Evolutionary conservation across 108 stramenopile genomes (phyloP).

Genomic region (Aurantiochytrium sp.): DNA sequence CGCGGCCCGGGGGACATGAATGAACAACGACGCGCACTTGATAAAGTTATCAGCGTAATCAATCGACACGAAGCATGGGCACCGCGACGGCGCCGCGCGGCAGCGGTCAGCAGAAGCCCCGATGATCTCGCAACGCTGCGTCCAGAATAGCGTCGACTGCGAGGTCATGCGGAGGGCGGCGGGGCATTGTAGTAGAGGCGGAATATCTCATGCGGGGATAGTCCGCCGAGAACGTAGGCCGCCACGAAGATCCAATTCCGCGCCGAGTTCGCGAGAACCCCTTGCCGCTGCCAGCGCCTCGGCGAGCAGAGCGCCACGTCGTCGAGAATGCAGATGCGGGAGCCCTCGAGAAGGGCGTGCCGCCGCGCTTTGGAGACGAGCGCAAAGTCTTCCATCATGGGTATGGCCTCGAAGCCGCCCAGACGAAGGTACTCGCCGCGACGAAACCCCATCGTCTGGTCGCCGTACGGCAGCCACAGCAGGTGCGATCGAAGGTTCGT

Average conservation of each 20-base stretch:
- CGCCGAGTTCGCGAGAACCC: not conserved
- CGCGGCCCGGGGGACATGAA: too few species aligned
- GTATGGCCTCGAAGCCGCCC: not conserved
- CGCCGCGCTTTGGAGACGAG: not conserved
- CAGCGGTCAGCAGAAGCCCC: too few species aligned
- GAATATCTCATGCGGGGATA: not conserved
- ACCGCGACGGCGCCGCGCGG: too few species aligned
- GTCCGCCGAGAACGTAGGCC: not conserved
- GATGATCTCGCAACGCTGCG: too few species aligned
- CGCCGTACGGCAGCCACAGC: slow-evolving; percentile 28
- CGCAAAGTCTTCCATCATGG: slow-evolving; percentile 27
- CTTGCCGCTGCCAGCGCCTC: not conserved
- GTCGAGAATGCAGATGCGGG: not conserved
- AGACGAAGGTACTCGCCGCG: not conserved
- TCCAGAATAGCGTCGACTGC: too few species aligned
- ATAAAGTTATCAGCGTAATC: too few species aligned
- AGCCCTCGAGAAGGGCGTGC: not conserved
- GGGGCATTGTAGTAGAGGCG: not conserved
- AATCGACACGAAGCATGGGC: too few species aligned
- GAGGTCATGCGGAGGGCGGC: too few species aligned
- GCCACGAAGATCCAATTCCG: slow-evolving; percentile 22
- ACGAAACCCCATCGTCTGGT: not conserved
- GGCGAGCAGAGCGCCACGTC: not conserved
- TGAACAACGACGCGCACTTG: too few species aligned
- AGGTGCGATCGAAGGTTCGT: not conserved